Evolutionary conservation across 2,329 filamentous ascomycete species (phyloP).

Genomic region (Ceratocystis cubensis): DNA sequence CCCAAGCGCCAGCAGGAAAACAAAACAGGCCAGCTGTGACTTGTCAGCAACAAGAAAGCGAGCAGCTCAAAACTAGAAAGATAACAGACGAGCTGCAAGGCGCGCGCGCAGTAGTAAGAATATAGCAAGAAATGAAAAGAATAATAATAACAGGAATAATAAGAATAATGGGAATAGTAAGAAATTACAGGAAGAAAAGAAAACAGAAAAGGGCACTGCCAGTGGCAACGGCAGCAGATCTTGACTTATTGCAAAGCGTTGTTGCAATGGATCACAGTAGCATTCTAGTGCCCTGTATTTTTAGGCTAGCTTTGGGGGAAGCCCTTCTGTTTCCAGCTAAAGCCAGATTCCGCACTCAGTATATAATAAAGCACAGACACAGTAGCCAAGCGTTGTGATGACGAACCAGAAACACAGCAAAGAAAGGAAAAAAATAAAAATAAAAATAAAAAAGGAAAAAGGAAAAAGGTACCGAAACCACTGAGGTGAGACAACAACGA

Average conservation of each 20-base stretch:
- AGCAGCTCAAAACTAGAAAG: neutral
- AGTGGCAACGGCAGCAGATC: neutral
- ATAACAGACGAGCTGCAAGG: neutral
- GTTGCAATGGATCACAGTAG: neutral
- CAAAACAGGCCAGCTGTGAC: neutral
- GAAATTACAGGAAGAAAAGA: neutral
- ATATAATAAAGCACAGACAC: slow-evolving; percentile 1
- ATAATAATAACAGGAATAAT: neutral
- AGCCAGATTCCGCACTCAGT: neutral
- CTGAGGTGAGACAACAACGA: too few species aligned
- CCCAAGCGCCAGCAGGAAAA: neutral
- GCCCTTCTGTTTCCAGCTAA: slow-evolving; percentile 7
- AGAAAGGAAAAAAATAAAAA: neutral
- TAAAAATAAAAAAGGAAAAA: neutral
- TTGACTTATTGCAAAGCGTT: neutral
- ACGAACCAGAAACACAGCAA: neutral
- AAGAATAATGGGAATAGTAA: neutral
- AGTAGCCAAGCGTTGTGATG: neutral
- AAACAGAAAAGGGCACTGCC: neutral
- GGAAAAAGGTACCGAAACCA: neutral
- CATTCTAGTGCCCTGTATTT: slow-evolving; percentile 9
- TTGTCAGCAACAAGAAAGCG: neutral
- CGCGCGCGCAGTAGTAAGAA: neutral
- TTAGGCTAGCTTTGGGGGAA: neutral
- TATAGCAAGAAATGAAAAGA: slow-evolving; percentile 6